Base-by-base conservation (phyloP, 2,329 filamentous ascomycete species). In the Metarhizium rileyi region DNA sequence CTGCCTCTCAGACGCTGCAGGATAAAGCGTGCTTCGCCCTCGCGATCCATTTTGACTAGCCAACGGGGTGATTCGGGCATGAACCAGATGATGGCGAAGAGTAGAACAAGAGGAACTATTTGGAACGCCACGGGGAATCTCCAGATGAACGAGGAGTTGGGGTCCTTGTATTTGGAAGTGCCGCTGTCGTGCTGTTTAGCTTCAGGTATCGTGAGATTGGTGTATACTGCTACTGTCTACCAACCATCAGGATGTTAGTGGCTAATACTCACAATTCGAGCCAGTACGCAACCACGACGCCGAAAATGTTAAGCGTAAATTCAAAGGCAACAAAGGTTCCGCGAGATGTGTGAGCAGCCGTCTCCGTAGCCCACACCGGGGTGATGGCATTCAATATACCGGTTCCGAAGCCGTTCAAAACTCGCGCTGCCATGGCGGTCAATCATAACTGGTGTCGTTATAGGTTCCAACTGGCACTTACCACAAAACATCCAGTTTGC, bases 261-360 rank as follows among this genome's bases (percentile, higher is more conserved):
- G 2, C 7, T 12, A 16, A n/a, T 22, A 52, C 60, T 57, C 44
- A 63, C 62, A 77, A 81, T 56, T 74, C 71, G 6, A 75, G 62
- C 80, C 80, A 84, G 55, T 86, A 86, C 3, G 66, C 66, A 3
- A 69, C 63, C 0, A 82, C 77, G 0, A 86, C 81, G 57, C 83
- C 83, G 44, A 86, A 80, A 52, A 87, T 86, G 59, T 87, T 88
- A 8, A 87, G 64, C 0, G 83, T 87, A 54, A 88, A 87, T 57
- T 87, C 84, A 48, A 86, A 81, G 9, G 82, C 80, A 50, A 87
- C 79, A 54, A 86, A 85, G 44, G 81, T 75, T 5, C 85, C 85
- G 38, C 85, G 76, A 2, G 78, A 81, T 25, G 66, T 59, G 5
- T 73, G 70, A 3, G 67, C 62, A 3, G 73, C 74, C 2, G 69